phyloP scores from a whole-genome alignment of 2,329 filamentous ascomycete genomes.

The Fusarium goolgardi region DNA sequence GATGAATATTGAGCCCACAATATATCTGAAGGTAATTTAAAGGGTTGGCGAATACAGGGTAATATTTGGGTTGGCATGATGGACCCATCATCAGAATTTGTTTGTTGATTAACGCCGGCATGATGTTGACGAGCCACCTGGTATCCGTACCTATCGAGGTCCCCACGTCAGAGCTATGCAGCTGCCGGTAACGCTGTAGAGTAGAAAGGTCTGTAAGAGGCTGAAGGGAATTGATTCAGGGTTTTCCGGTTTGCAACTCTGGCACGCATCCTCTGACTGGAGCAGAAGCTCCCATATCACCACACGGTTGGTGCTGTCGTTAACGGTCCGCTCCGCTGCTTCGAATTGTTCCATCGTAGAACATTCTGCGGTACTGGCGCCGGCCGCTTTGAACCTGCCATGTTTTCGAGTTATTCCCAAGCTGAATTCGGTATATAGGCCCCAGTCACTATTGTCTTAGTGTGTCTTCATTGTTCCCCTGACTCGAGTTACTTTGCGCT shows the following conservation, averaged over 20 bases:
- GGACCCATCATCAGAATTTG: slow-evolving; percentile 3
- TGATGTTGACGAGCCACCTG: slow-evolving; percentile 39
- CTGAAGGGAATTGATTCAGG: neutral
- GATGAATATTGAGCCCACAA: neutral
- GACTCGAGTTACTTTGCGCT: slow-evolving; percentile 5
- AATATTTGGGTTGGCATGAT: neutral
- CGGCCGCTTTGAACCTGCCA: neutral
- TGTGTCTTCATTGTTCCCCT: slow-evolving; percentile 5
- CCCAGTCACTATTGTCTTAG: slow-evolving; percentile 9
- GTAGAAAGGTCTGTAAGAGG: neutral
- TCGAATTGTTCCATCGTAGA: slow-evolving; percentile 10
- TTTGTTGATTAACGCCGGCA: slow-evolving; percentile 14
- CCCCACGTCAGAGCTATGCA: slow-evolving; percentile 30
- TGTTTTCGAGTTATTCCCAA: neutral
- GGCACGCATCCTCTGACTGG: neutral
- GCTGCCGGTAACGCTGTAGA: slow-evolving; percentile 13
- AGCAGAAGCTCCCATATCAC: slow-evolving; percentile 6
- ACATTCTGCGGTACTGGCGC: slow-evolving; percentile 2
- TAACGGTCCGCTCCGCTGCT: slow-evolving; percentile 23
- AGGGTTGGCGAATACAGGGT: neutral
- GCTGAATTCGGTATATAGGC: neutral
- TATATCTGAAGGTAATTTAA: neutral
- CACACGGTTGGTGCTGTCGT: slow-evolving; percentile 18
- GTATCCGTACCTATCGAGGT: slow-evolving; percentile 29
- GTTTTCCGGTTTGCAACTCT: neutral